A percentile compares a stretch with the other conserved stretches of the same genome.
Evolutionary conservation across 345 rosid species (phyloP).

Genomic region (Lepidium aucheri): DNA sequence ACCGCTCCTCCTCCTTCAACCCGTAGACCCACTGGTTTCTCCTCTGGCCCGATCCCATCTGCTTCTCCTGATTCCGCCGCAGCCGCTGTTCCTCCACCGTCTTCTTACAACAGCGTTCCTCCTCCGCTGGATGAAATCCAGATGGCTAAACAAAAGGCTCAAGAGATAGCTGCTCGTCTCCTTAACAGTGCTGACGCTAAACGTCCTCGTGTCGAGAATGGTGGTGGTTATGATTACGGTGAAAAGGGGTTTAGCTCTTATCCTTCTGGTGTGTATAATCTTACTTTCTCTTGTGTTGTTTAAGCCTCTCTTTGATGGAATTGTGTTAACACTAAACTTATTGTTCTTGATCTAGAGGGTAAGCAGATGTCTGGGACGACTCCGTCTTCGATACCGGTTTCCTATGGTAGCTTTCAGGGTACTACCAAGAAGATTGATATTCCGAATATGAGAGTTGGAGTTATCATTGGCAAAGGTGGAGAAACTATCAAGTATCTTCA

Average conservation of each 20-base stretch:
- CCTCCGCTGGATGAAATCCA: slow-evolving; percentile 77
- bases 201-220: slow-evolving; percentile 80
- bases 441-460: slow-evolving; percentile 94
- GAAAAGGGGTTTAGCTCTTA: slow-evolving; percentile 53
- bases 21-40: slow-evolving; percentile 83
- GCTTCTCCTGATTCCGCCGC: slow-evolving; percentile 40
- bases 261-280: slow-evolving; percentile 29
- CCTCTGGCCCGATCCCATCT: slow-evolving; percentile 49
- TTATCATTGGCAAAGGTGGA: slow-evolving; percentile 94
- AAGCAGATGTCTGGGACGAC: slow-evolving; percentile 43
- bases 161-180: slow-evolving; percentile 92
- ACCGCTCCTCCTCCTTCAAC: slow-evolving; percentile 45
- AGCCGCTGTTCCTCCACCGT: slow-evolving; percentile 18
- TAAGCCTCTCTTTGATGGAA: not conserved
- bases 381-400: slow-evolving; percentile 54
- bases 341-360: slow-evolving; percentile 34
- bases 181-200: slow-evolving; percentile 53
- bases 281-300: not conserved
- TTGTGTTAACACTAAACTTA: not conserved
- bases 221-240: slow-evolving; percentile 46
- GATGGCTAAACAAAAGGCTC: slow-evolving; percentile 83
- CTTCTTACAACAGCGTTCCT: slow-evolving; percentile 68
- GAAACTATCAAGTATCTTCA: slow-evolving; percentile 96
- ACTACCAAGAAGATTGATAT: slow-evolving; percentile 82
- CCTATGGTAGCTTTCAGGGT: slow-evolving; percentile 61